Conservation (phyloP, 148 eudicot genomes). For the Amaranthus hypochondriacus region DNA sequence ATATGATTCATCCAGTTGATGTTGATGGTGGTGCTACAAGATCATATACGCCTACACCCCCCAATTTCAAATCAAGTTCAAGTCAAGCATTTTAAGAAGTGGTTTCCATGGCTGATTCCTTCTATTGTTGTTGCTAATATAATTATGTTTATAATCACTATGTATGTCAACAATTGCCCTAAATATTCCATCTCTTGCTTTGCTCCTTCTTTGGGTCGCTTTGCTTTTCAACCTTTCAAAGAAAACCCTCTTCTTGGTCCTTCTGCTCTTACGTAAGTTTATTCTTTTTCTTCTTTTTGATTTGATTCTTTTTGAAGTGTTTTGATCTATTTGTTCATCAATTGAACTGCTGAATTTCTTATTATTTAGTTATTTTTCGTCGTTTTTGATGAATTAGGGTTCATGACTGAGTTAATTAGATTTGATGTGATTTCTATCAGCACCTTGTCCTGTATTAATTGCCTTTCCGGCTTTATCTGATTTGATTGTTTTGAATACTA, state of each 20-base stretch:
- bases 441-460: not conserved
- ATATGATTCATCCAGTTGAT: slow-evolving; percentile 20
- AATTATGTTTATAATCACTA: slow-evolving; percentile 48
- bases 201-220: slow-evolving; percentile 50
- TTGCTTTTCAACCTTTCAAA: slow-evolving; percentile 81
- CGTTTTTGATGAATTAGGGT: not conserved
- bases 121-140: slow-evolving; percentile 51
- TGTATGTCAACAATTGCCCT: slow-evolving; percentile 83
- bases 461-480: not conserved
- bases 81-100: slow-evolving; percentile 44
- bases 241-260: slow-evolving; percentile 91
- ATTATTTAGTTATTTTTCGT: not conserved
- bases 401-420: not conserved
- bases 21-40: not conserved
- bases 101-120: slow-evolving; percentile 69
- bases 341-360: not conserved
- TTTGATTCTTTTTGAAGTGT: not conserved
- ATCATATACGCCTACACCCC: not conserved
- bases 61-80: slow-evolving; percentile 4
- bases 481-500: not conserved
- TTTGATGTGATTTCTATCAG: not conserved
- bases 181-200: slow-evolving; percentile 51
- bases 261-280: slow-evolving; percentile 66
- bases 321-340: not conserved
- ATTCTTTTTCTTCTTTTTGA: not conserved